Evolutionary conservation across 768 basidiomycete species (phyloP).

Genomic region (Naematelia aurantialba): DNA sequence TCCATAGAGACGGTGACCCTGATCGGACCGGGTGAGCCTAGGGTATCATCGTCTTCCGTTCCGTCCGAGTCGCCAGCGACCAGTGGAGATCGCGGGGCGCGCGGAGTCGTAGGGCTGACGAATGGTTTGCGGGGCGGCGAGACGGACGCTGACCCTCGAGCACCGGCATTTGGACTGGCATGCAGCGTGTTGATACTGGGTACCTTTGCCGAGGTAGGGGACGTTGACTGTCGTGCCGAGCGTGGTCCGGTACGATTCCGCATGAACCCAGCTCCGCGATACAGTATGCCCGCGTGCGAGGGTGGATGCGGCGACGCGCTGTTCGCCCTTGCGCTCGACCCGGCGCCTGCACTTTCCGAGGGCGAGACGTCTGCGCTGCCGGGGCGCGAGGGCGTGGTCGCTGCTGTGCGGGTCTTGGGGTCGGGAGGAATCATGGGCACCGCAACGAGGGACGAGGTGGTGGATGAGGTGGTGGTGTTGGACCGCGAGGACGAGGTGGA

Average conservation of each 20-base stretch:
- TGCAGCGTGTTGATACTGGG: constrained; percentile 9
- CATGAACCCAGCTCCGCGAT: constrained; percentile 15
- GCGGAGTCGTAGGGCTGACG: constrained; percentile 8
- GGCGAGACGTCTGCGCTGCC: constrained; percentile 3
- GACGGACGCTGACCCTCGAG: neutral
- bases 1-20: constrained; percentile 16
- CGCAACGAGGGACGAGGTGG: constrained; percentile 44
- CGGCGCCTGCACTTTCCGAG: neutral
- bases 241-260: constrained; percentile 34
- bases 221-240: constrained; percentile 3
- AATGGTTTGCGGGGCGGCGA: neutral
- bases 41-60: constrained; percentile 1
- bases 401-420: constrained; percentile 43
- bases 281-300: constrained; percentile 7
- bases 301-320: constrained; percentile 3
- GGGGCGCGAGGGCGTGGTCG: constrained; percentile 22
- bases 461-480: constrained; percentile 32
- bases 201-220: neutral
- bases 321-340: neutral
- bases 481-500: constrained; percentile 43
- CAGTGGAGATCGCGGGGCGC: constrained; percentile 1
- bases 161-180: constrained; percentile 6
- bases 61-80: too few relatives aligned
- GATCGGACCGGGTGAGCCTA: constrained; percentile 1
- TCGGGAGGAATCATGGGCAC: constrained; percentile 47